phyloP scores from a whole-genome alignment of 768 basidiomycete genomes.

The Termitomyces sp. region DNA sequence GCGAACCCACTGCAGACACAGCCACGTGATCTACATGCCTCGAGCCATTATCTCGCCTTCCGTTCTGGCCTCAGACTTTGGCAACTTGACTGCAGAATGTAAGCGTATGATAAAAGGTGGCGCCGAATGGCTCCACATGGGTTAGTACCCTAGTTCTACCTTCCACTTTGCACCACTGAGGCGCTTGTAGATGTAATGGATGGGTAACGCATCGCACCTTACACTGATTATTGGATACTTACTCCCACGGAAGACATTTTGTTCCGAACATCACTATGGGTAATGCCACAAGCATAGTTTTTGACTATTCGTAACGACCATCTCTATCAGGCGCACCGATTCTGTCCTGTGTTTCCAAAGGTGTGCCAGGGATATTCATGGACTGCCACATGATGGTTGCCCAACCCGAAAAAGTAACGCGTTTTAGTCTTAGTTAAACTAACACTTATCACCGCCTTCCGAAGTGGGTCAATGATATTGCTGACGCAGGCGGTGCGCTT shows the following conservation, averaged over 20 bases:
- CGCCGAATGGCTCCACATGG: constrained; percentile 99
- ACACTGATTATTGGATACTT: constrained; percentile 4
- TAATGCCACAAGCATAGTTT: constrained; percentile 18
- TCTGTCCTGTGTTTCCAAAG: constrained; percentile 77
- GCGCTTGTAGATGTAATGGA: constrained; percentile 86
- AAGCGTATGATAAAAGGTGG: constrained; percentile 93
- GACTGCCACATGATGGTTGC: constrained; percentile 99
- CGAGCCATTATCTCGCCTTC: constrained; percentile 94
- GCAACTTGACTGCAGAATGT: constrained; percentile 92
- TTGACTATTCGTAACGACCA: not conserved
- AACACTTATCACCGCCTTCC: not conserved
- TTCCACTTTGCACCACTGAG: constrained; percentile 3
- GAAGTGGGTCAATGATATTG: constrained; percentile 96
- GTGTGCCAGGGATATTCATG: constrained; percentile 95
- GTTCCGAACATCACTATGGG: constrained; percentile 99
- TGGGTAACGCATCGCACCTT: constrained; percentile 49
- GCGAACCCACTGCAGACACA: not conserved
- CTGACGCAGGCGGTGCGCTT: constrained; percentile 88
- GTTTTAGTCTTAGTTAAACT: not conserved
- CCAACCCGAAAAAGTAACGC: constrained; percentile 76
- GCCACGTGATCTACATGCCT: constrained; percentile 41
- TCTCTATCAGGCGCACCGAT: constrained; percentile 70
- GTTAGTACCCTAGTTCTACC: constrained; percentile 30
- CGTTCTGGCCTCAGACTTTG: constrained; percentile 96
- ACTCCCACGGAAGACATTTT: constrained; percentile 64